Evolutionary conservation across 805 yeast species (phyloP), one percentile per base, ranked within the genome.

Genomic region (Grigorovia yakushimaensis): DNA sequence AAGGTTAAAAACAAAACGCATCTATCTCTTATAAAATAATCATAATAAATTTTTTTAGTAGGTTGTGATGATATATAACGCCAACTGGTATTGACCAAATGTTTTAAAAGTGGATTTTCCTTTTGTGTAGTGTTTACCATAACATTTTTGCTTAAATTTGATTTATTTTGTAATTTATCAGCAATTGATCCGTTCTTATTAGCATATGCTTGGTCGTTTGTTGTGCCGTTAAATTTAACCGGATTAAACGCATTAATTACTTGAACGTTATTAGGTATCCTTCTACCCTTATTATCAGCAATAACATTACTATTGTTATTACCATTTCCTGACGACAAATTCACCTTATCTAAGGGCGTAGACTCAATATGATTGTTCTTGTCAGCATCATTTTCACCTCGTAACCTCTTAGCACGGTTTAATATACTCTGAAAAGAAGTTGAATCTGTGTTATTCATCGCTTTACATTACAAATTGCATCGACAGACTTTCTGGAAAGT

Each of bases 361-460:
- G n/a, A 15, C 3, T 13, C 17, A 4, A 9, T 33, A 11, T 17
- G 20, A n/a, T 17, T 13, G 7, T 45, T 42, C 33, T 40, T 20
- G 17, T 42, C 37, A 8, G 39, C 39, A 33, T 60, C 55, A 39
- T 63, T 53, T 48, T 71, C 62, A 49, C 79, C 77, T 49, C 85
- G 62, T 63, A 81, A 72, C 47, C 74, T 73, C 59, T 77, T 70
- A 2, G 82, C 86, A n/a, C 84, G 84, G 4, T 82, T 87, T 41
- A 82, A 61, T 38, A 83, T 80, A 57, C 85, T 79, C 44, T 82
- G 78, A 61, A 82, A 83, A 0, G 88, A 82, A 2, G 84, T 73
- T 1, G 83, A 69, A 56, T 79, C 79, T 13, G 70, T 61, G 41
- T 55, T 59, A 42, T 62, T 61, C 66, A 58, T 61, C 15, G 27